Percentiles rank a stretch among this genome's conserved stretches.
Evolutionary conservation across 768 basidiomycete species (phyloP).

Genomic region (Naganishia onofrii): DNA sequence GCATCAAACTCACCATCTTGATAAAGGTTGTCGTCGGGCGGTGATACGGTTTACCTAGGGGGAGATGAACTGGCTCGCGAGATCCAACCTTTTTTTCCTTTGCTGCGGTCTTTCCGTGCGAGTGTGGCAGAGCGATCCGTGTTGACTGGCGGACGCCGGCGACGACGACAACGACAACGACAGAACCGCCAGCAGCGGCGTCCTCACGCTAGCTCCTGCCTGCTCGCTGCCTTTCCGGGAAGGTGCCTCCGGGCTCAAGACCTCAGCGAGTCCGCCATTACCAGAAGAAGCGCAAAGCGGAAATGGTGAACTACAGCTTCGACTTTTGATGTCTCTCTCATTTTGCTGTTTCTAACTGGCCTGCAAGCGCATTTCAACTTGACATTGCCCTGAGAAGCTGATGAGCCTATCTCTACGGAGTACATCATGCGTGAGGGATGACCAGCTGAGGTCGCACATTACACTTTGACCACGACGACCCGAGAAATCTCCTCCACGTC

Average conservation of each 20-base stretch:
- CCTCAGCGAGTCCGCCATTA: not conserved
- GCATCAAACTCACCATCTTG: slow-evolving; percentile 20
- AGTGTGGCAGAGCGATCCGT: not conserved
- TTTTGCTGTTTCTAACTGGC: not conserved
- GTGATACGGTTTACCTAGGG: slow-evolving; percentile 21
- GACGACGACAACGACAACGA: not conserved
- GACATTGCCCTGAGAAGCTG: too few species aligned
- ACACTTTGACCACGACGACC: too few species aligned
- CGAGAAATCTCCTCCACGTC: too few species aligned
- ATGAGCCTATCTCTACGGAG: too few species aligned
- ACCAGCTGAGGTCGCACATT: too few species aligned
- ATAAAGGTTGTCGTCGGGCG: slow-evolving; percentile 16
- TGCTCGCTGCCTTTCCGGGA: not conserved
- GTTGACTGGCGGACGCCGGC: slow-evolving; percentile 11
- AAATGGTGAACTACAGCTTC: not conserved
- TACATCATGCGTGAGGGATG: too few species aligned
- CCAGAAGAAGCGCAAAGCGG: not conserved
- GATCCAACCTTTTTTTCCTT: not conserved
- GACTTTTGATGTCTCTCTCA: not conserved
- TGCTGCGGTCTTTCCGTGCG: not conserved
- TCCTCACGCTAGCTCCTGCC: not conserved
- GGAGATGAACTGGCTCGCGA: slow-evolving; percentile 24
- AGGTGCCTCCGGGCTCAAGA: not conserved
- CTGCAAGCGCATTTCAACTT: too few species aligned
- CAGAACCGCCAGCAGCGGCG: not conserved